A percentile compares a stretch with the other conserved stretches of the same genome.
These are phyloP conservation scores for Penstemon barbatus DNA, from an alignment of 257 asterid species.

Conservation along the genomic window DNA sequence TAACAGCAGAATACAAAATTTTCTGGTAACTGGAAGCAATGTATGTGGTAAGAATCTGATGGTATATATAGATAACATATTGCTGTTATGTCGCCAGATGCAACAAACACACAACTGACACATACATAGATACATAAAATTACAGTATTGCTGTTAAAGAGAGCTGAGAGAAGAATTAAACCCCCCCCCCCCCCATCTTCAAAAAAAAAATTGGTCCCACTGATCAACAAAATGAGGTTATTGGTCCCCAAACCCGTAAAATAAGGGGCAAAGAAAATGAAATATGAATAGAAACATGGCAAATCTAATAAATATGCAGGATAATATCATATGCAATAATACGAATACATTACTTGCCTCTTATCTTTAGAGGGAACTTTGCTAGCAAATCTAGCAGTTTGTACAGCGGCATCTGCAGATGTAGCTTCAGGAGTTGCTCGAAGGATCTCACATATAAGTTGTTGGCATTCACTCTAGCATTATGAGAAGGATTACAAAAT, in stretches of 20 bases:
- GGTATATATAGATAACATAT: background rate
- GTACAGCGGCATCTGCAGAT: slow-evolving; percentile 98
- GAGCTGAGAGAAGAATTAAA: background rate
- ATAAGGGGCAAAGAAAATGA: slow-evolving; percentile 14
- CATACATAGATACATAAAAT: background rate
- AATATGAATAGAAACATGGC: background rate
- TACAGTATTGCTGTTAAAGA: slow-evolving; percentile 11
- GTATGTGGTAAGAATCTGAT: slow-evolving; percentile 14
- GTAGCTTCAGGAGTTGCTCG: slow-evolving; percentile 99
- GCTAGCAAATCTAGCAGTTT: slow-evolving; percentile 94
- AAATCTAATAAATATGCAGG: slow-evolving; percentile 20
- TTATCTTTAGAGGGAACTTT: slow-evolving; percentile 86
- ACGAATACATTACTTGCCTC: slow-evolving; percentile 59
- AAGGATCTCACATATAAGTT: slow-evolving; percentile 94
- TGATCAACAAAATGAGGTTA: slow-evolving; percentile 19
- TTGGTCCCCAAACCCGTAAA: slow-evolving; percentile 3
- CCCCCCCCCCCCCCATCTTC: no score
- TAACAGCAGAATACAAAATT: slow-evolving; percentile 26
- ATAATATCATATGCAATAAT: slow-evolving; percentile 18
- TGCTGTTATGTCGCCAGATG: slow-evolving; percentile 2
- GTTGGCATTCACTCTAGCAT: slow-evolving; percentile 96
- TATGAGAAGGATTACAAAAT: slow-evolving; percentile 22
- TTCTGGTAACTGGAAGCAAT: slow-evolving; percentile 12
- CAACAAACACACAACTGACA: background rate
- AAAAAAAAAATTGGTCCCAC: no score